Evolutionary conservation across 2,329 filamentous ascomycete species (phyloP).

Genomic region (Cadophora sp.): DNA sequence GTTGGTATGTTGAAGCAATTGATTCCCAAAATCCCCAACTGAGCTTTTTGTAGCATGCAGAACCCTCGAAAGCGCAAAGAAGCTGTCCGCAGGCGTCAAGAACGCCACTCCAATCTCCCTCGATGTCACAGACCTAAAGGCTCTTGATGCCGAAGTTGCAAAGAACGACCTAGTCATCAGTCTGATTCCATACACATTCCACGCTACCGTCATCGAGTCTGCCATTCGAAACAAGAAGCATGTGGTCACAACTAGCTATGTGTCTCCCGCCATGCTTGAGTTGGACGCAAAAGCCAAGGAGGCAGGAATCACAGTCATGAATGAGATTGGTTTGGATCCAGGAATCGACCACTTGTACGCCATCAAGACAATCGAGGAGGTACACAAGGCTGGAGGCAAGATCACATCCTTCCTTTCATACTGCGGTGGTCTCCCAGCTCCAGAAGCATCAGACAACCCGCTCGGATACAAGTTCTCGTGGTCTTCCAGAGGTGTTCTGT

Average conservation of each 20-base stretch:
- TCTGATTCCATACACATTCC: slow-evolving; percentile 91
- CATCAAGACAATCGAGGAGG: slow-evolving; percentile 84
- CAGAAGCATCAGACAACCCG: slow-evolving; percentile 83
- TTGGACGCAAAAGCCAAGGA: slow-evolving; percentile 83
- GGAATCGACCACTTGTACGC: slow-evolving; percentile 78
- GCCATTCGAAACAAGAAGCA: slow-evolving; percentile 94
- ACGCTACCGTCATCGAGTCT: slow-evolving; percentile 88
- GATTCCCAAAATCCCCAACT: slow-evolving; percentile 17
- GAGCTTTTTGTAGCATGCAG: slow-evolving; percentile 70
- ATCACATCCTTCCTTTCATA: slow-evolving; percentile 82
- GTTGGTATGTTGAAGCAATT: slow-evolving; percentile 52
- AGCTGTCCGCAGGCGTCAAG: slow-evolving; percentile 74
- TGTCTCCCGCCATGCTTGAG: slow-evolving; percentile 91
- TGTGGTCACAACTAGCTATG: slow-evolving; percentile 94
- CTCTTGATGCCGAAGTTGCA: slow-evolving; percentile 80
- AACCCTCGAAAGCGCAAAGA: slow-evolving; percentile 78
- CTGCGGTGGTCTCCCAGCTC: slow-evolving; percentile 80
- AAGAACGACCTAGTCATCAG: slow-evolving; percentile 81
- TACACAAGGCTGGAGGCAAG: slow-evolving; percentile 88
- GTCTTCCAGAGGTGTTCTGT: slow-evolving; percentile 74
- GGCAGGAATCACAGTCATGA: slow-evolving; percentile 96
- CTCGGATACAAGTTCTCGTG: slow-evolving; percentile 89
- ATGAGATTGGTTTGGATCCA: slow-evolving; percentile 86
- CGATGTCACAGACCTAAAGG: slow-evolving; percentile 78
- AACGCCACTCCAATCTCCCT: slow-evolving; percentile 80